Conservation (phyloP, 148 eudicot species). For the Spergularia marina region DNA sequence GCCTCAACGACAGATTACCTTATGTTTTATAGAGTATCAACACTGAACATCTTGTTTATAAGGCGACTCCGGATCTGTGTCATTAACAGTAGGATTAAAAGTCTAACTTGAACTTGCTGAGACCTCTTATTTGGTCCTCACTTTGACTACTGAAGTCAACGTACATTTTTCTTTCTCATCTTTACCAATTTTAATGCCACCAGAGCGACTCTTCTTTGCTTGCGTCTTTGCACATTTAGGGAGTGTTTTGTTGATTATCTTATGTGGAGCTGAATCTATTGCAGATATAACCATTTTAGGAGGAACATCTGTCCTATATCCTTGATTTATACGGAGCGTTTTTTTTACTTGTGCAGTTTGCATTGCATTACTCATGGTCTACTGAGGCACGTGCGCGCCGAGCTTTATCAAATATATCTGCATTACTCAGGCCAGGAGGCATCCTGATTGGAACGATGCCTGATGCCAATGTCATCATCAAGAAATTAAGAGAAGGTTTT, state of each 20-base stretch:
- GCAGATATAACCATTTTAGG: no score
- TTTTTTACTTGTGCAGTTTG: constrained; percentile 66
- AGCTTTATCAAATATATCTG: constrained; percentile 94
- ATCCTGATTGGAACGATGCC: constrained; percentile 97
- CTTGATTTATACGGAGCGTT: background rate
- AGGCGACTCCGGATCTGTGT: background rate
- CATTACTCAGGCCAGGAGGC: constrained; percentile 97
- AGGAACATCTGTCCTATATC: background rate
- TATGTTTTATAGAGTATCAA: background rate
- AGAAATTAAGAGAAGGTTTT: constrained; percentile 87
- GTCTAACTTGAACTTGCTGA: background rate
- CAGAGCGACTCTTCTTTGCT: background rate
- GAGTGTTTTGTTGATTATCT: background rate
- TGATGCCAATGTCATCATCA: constrained; percentile 92
- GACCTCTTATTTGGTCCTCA: background rate
- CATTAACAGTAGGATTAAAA: background rate
- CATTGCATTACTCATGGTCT: constrained; percentile 99
- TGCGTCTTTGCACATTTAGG: background rate
- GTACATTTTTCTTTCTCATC: background rate
- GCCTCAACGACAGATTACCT: background rate
- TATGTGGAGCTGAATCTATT: background rate
- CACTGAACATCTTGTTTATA: background rate
- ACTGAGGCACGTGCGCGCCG: constrained; percentile 98
- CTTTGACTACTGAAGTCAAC: background rate
- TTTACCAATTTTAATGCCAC: background rate